Percentiles rank a stretch among this genome's conserved stretches.
phyloP scores from a whole-genome alignment of 495 filamentous ascomycete species.

The Bryoglossum gracile region DNA sequence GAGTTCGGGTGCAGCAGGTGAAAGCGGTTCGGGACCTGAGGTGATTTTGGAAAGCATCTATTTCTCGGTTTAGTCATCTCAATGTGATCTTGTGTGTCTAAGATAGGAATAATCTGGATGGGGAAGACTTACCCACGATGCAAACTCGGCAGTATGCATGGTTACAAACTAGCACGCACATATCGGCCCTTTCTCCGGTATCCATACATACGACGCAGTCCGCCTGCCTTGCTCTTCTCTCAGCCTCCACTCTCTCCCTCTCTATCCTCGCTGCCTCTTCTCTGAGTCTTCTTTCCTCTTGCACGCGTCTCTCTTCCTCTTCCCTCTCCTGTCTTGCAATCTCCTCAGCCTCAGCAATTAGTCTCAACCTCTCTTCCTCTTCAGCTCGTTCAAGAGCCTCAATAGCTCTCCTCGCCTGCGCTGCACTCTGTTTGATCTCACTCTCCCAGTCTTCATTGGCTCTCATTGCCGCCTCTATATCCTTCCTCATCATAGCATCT shows the following conservation, averaged over 20 bases:
- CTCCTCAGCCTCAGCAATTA: background rate
- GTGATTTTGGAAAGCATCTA: constrained; percentile 7
- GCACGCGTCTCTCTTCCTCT: background rate
- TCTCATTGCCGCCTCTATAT: background rate
- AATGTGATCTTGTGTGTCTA: too few species aligned
- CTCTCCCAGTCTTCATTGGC: constrained; percentile 2
- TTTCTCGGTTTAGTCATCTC: background rate
- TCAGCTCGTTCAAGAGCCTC: background rate
- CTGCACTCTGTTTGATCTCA: background rate
- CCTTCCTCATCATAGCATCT: background rate
- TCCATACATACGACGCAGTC: constrained; percentile 10
- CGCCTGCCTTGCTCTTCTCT: background rate
- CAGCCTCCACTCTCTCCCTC: background rate
- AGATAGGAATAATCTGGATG: too few species aligned
- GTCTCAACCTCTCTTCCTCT: background rate
- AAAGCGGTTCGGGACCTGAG: constrained; percentile 6
- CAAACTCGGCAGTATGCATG: constrained; percentile 5
- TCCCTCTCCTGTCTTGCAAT: background rate
- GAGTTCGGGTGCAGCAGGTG: constrained; percentile 4
- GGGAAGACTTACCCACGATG: constrained; percentile 1
- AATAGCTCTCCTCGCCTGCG: background rate
- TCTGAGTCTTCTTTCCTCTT: constrained; percentile 2
- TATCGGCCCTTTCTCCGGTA: background rate
- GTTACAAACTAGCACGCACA: background rate
- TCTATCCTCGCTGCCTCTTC: background rate